phyloP scores from a whole-genome alignment of 179 eudicot genomes.

The Amaranthus tricolor region DNA sequence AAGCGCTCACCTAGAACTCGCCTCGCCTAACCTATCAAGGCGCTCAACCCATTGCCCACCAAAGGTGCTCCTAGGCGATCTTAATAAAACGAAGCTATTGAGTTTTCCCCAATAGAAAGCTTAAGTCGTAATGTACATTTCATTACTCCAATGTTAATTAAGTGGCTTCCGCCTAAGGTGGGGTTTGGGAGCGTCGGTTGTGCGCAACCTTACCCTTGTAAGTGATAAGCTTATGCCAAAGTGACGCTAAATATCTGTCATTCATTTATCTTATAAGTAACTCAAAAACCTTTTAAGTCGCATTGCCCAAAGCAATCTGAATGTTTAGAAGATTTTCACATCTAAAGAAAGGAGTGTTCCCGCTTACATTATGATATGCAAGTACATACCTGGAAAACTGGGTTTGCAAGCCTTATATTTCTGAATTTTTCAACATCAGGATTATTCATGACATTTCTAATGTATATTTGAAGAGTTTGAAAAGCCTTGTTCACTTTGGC shows the following conservation, averaged over 20 bases:
- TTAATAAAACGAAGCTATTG: background rate
- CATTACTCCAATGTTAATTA: too few species aligned
- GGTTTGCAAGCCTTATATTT: constrained; percentile 63
- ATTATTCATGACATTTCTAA: constrained; percentile 53
- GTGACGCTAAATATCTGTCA: background rate
- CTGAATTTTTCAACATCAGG: constrained; percentile 70
- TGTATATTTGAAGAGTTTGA: constrained; percentile 63
- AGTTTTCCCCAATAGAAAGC: background rate
- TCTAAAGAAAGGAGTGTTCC: background rate
- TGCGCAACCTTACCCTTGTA: background rate
- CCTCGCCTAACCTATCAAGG: too few species aligned
- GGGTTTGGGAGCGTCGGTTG: too few species aligned
- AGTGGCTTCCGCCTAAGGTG: too few species aligned
- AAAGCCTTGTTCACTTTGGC: constrained; percentile 58
- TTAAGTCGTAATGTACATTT: background rate
- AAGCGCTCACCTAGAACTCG: too few species aligned
- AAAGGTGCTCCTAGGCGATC: background rate
- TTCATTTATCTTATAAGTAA: background rate
- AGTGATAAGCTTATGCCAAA: background rate
- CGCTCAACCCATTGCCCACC: too few species aligned
- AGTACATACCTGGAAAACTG: constrained; percentile 64
- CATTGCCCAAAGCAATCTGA: background rate
- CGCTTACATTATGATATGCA: background rate
- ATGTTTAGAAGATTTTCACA: background rate
- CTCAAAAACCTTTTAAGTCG: background rate